Percentiles rank a stretch among this genome's conserved stretches.
phyloP scores from a whole-genome alignment of 306 rosid species.

The Senna siamea region DNA sequence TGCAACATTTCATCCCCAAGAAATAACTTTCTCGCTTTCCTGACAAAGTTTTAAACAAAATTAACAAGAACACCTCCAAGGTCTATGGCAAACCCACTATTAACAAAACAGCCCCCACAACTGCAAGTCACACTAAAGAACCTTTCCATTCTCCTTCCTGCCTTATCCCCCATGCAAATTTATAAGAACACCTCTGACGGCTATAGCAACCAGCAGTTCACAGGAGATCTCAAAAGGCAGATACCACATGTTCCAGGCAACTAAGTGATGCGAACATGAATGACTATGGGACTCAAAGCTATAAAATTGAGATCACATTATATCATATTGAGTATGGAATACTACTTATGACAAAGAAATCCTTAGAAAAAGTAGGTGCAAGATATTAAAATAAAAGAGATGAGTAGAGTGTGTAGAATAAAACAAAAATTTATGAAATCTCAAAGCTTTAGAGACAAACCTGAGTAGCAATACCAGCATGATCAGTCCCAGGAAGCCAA shows the following conservation, averaged over 20 bases:
- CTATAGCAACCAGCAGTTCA: not conserved
- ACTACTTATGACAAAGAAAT: slow-evolving; percentile 1
- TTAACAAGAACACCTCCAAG: slow-evolving; percentile 14
- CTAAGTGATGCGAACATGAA: not conserved
- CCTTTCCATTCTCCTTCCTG: too few species aligned
- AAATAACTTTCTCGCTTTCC: not conserved
- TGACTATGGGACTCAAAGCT: not conserved
- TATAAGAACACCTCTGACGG: not conserved
- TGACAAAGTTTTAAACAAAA: not conserved
- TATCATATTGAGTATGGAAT: too few species aligned
- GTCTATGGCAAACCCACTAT: not conserved
- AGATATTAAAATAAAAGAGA: slow-evolving; percentile 13
- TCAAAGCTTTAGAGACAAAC: slow-evolving; percentile 48
- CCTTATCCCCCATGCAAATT: not conserved
- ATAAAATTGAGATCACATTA: too few species aligned
- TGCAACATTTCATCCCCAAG: slow-evolving; percentile 1
- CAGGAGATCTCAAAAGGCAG: not conserved
- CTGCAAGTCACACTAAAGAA: not conserved
- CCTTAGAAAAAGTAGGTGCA: slow-evolving; percentile 4
- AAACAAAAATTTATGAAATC: slow-evolving; percentile 23
- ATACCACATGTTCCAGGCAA: not conserved
- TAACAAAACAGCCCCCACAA: not conserved
- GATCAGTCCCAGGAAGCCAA: slow-evolving; percentile 99
- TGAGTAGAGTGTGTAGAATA: slow-evolving; percentile 2
- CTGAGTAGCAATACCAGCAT: slow-evolving; percentile 99